Evolutionary conservation across 331 rosid species (phyloP), one percentile per base, ranked within the genome.

Genomic region (Spiraea crenata): DNA sequence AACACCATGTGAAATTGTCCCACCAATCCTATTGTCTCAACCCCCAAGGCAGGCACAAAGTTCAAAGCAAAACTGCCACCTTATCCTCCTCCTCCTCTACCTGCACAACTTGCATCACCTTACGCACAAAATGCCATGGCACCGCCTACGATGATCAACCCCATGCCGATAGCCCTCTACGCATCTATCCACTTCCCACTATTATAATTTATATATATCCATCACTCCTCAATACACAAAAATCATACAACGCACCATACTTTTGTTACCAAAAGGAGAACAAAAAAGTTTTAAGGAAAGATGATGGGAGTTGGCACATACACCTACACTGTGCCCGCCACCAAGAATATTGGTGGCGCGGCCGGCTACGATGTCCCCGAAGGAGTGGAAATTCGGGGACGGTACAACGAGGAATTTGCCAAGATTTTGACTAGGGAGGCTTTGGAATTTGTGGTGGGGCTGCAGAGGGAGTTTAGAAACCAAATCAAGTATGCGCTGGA

Each of bases 351-450:
- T 38, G 14, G 14, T 4, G 65, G 25, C 4, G 82, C 25, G n/a
- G 55, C 73, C 7, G 67, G 83, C 65, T 93, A 90, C 50, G 92
- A 93, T 12, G 82, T 79, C 42, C 95, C 92, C n/a, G 89, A 87
- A 45, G 90, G 88, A 63, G 91, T 91, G 58, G 97, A 91, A 51
- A 79, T 93, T 47, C 58, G 85, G 40, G 99, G 97, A 61, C 80
- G 92, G 39, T 91, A 86, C 4, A 90, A 89, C 10, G 78, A 76
- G 11, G 91, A 89, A 46, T 89, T 81, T 56, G 87, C 89, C 0
- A 87, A 62, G 69, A 93, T 89, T n/a, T 82, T 89, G 5, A 91
- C 78, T 20, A 87, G 69, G 78, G 96, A 93, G 57, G 97, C 99
- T 6, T 49, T 93, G 81, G 16, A 57, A 54, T 93, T 89, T 19